A percentile compares a stretch with the other conserved stretches of the same genome.
phyloP scores from a whole-genome alignment of 257 asterid genomes.

The Oldenlandia corymbosa region DNA sequence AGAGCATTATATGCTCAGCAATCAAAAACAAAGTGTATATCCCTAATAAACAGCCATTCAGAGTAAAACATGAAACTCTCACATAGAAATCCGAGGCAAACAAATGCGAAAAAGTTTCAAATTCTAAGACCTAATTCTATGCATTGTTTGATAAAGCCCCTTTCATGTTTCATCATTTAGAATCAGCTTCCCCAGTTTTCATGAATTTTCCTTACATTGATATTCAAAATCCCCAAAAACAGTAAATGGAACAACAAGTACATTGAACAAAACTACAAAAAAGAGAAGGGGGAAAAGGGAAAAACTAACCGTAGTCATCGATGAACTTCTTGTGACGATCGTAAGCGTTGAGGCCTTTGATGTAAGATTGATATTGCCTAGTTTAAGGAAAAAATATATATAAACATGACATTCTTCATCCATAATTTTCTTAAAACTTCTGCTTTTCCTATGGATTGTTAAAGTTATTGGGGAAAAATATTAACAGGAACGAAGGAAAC shows the following conservation, averaged over 20 bases:
- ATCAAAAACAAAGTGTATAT: not conserved
- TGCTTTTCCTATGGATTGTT: not conserved
- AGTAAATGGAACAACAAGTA: too few species aligned
- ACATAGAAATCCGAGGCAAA: not conserved
- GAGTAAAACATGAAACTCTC: not conserved
- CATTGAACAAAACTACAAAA: too few species aligned
- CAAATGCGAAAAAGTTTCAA: not conserved
- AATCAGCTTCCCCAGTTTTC: not conserved
- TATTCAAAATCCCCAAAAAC: not conserved
- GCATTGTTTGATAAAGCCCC: not conserved
- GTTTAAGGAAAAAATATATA: not conserved
- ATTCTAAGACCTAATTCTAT: not conserved
- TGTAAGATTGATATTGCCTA: constrained; percentile 90
- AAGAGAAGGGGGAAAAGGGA: not conserved
- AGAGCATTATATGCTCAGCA: not conserved
- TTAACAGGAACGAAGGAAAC: constrained; percentile 7
- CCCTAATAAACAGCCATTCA: not conserved
- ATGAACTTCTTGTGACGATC: constrained; percentile 92
- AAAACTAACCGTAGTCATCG: constrained; percentile 64
- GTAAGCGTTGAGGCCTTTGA: constrained; percentile 92
- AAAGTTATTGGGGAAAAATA: not conserved
- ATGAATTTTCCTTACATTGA: not conserved
- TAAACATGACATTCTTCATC: constrained; percentile 3
- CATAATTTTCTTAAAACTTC: not conserved
- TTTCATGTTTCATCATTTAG: too few species aligned